Evolutionary conservation across 768 basidiomycete species (phyloP), one percentile per base, ranked within the genome.

Genomic region (Mycena olivaceomarginata): DNA sequence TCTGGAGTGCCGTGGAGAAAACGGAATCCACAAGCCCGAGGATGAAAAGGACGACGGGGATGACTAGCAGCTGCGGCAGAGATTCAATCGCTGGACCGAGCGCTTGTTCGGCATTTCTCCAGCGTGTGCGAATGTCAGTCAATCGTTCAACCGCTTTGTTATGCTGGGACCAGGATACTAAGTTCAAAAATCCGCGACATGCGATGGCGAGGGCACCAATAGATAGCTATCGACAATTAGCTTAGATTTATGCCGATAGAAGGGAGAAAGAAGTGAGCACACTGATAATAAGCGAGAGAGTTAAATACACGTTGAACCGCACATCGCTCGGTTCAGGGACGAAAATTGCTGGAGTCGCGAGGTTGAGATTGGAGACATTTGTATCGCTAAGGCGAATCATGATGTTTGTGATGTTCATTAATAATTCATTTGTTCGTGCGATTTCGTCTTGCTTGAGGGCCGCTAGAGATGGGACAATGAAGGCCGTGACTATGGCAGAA

Each of bases 401-500:
- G 12, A 76, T 63, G 5, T 39, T 62, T 11, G 77, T 79, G 15
- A 79, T n/a, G 51, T 79, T 79, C 15, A 45, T 12, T 15, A 79
- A 39, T 18, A 79, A 8, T 18, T 67, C 77, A 43, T 79, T 76
- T 8, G 74, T 79, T 51, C 66, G 48, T n/a, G 60, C 67, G 1
- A 40, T 39, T 37, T 78, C 56, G 40, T 74, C 69, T 7, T 57
- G 68, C n/a, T 73, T 64, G 45, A 81, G 66, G 9, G 37, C 48
- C 4, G 31, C 51, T 9, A 79, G 63, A 15, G 80, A 79, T n/a
- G 70, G 76, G 5, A 81, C 63, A 18, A 81, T 68, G 57, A 81
- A 81, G 1, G 80, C 78, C 10, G 80, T 81, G 15, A 81, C 64
- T 9, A 81, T 81, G 6, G 76, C 80, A 7, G 80, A 81, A 40